Percentiles rank a stretch among this genome's conserved stretches.
Evolutionary conservation across 2,329 filamentous ascomycete species (phyloP).

Genomic region (Canariomyces notabilis): DNA sequence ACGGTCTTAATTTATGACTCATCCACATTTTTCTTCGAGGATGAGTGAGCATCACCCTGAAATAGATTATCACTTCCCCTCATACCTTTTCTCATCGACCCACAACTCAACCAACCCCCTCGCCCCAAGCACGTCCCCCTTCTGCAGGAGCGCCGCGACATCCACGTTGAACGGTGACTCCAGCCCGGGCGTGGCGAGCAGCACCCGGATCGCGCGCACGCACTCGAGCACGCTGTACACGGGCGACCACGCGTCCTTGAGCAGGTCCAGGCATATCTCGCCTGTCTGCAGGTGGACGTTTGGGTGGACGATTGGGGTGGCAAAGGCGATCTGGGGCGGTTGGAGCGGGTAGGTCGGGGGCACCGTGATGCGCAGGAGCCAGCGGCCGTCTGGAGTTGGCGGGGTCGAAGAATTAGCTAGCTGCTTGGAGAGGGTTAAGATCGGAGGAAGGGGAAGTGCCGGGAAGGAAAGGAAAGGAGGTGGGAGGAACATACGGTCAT

Average conservation of each 20-base stretch:
- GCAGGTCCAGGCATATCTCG: conserved; percentile 89
- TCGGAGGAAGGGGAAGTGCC: background rate
- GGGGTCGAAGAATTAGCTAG: too few relatives aligned
- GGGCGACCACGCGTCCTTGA: conserved; percentile 76
- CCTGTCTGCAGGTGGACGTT: conserved; percentile 69
- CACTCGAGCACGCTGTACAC: conserved; percentile 76
- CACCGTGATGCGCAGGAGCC: conserved; percentile 74
- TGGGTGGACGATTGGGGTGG: conserved; percentile 79
- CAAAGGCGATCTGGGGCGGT: conserved; percentile 74
- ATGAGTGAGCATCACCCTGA: too few relatives aligned
- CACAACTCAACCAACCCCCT: conserved; percentile 68
- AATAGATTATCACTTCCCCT: conserved; percentile 29
- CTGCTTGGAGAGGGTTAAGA: background rate
- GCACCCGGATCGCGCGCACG: conserved; percentile 65
- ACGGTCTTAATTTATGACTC: too few relatives aligned
- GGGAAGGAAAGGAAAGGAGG: background rate
- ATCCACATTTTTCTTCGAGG: too few relatives aligned
- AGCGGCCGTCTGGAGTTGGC: conserved; percentile 58
- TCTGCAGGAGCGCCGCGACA: conserved; percentile 63
- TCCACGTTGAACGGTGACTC: conserved; percentile 78
- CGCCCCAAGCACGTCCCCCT: conserved; percentile 64
- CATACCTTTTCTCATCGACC: conserved; percentile 50
- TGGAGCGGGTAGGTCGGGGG: conserved; percentile 72
- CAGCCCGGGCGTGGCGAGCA: conserved; percentile 62
- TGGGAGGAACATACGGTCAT: conserved; percentile 44